Evolutionary conservation across 345 rosid genomes (phyloP).

Genomic region (Raphanus raphanistrum): DNA sequence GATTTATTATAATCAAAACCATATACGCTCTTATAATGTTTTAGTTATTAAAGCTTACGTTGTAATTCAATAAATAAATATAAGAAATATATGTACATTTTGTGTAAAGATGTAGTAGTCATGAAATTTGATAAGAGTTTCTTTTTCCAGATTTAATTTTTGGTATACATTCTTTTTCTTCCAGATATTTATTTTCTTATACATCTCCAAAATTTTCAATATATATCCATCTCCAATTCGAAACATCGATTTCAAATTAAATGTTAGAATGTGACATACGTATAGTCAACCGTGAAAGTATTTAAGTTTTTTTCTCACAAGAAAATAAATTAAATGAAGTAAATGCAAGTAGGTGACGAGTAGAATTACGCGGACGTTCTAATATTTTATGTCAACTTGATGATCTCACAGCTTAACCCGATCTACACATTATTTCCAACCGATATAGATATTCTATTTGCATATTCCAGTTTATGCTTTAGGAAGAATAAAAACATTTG

Average conservation of each 20-base stretch:
- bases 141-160: background rate
- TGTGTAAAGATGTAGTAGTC: background rate
- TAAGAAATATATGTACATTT: background rate
- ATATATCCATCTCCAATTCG: background rate
- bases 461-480: conserved; percentile 7
- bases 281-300: conserved; percentile 3
- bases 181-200: background rate
- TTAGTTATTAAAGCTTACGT: background rate
- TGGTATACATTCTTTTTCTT: background rate
- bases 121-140: background rate
- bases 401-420: background rate
- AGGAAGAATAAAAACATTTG: background rate
- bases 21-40: background rate
- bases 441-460: background rate
- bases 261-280: conserved; percentile 24
- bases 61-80: background rate
- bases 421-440: background rate
- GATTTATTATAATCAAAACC: background rate
- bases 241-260: conserved; percentile 10
- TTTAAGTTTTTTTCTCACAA: conserved; percentile 13
- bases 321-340: background rate
- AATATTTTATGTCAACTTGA: conserved; percentile 27
- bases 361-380: conserved; percentile 22
- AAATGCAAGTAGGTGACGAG: conserved; percentile 24
- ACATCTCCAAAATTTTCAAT: background rate